phyloP scores from a whole-genome alignment of 2,329 filamentous ascomycete species.

The Myrmaecium sp. region DNA sequence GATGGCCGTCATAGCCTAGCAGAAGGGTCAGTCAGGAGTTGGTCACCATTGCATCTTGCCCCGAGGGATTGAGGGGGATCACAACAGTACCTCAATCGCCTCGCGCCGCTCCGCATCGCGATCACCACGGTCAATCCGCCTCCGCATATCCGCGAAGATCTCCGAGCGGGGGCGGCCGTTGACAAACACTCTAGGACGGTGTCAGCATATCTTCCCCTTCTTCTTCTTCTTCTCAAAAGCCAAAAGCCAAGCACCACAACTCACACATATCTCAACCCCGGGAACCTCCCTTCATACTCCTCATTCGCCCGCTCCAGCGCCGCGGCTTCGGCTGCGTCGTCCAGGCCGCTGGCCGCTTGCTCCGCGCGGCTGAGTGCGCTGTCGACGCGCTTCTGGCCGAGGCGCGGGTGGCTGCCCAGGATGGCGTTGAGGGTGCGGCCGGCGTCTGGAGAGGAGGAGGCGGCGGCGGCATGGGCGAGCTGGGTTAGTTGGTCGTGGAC shows the following conservation, averaged over 20 bases:
- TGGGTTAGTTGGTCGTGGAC: constrained; percentile 45
- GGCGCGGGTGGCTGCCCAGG: constrained; percentile 63
- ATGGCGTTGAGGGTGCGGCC: constrained; percentile 51
- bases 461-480: constrained; percentile 9
- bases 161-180: constrained; percentile 57
- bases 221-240: neutral
- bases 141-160: constrained; percentile 70
- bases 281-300: constrained; percentile 67
- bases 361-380: constrained; percentile 67
- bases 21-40: constrained; percentile 7
- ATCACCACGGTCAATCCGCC: constrained; percentile 53
- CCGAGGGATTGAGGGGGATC: constrained; percentile 1
- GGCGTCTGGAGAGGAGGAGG: constrained; percentile 22
- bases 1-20: constrained; percentile 79
- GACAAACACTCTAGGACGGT: constrained; percentile 53
- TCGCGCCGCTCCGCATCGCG: constrained; percentile 50
- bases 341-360: constrained; percentile 49
- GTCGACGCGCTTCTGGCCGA: constrained; percentile 69
- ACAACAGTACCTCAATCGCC: constrained; percentile 48
- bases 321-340: constrained; percentile 34
- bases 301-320: constrained; percentile 48
- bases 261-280: constrained; percentile 66
- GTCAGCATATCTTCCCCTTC: neutral
- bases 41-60: constrained; percentile 1
- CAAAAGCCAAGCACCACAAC: constrained; percentile 6